Evolutionary conservation across 148 eudicot species (phyloP).

Genomic region (Fagopyrum homotropicum): DNA sequence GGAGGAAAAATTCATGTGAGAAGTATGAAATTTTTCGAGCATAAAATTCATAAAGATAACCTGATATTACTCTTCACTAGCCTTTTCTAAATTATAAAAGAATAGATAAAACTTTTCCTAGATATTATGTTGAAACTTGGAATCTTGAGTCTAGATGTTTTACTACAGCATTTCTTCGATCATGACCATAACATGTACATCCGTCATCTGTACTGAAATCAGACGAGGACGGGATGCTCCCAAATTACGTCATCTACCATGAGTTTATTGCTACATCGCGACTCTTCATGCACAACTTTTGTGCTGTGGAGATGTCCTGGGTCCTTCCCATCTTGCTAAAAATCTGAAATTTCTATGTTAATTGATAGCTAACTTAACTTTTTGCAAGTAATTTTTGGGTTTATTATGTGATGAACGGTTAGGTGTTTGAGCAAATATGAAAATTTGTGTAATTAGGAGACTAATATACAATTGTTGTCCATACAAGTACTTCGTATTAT

Average conservation of each 20-base stretch:
- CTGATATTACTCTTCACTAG: neutral
- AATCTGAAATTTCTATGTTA: no score
- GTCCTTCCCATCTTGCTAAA: slow-evolving; percentile 40
- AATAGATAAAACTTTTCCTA: neutral
- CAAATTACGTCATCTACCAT: slow-evolving; percentile 86
- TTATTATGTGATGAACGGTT: no score
- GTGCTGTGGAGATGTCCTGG: slow-evolving; percentile 82
- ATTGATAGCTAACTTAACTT: no score
- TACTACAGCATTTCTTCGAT: neutral
- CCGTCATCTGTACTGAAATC: slow-evolving; percentile 82
- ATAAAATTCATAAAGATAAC: neutral
- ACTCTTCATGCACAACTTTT: slow-evolving; percentile 80
- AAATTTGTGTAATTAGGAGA: no score
- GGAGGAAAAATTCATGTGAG: neutral
- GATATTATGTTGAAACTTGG: neutral
- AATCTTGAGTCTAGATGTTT: neutral
- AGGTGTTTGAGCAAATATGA: no score
- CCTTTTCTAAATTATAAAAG: neutral
- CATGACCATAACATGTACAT: slow-evolving; percentile 41
- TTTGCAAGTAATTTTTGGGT: no score
- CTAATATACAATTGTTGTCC: no score
- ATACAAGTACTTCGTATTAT: no score
- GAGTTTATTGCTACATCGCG: slow-evolving; percentile 84
- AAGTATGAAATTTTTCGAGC: neutral
- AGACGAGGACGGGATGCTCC: slow-evolving; percentile 95